phyloP scores from a whole-genome alignment of 352 stramenopile species.

The Pythium brachiatum region DNA sequence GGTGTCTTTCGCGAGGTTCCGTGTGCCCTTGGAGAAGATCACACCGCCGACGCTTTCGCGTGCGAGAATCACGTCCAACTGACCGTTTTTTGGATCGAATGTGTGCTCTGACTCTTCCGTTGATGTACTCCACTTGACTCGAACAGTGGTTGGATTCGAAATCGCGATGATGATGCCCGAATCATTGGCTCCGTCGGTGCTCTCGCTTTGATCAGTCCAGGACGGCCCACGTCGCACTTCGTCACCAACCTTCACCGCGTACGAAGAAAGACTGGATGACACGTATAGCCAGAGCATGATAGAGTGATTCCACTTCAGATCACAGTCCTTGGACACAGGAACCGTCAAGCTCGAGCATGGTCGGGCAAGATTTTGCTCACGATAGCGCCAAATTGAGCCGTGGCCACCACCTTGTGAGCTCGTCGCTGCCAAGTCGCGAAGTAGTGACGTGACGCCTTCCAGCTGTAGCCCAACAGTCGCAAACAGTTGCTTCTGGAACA shows the following conservation, averaged over 20 bases:
- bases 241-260: constrained; percentile 66
- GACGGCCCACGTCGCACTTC: constrained; percentile 57
- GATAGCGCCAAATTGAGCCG: neutral
- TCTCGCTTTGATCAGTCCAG: constrained; percentile 29
- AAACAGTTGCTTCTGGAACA: constrained; percentile 73
- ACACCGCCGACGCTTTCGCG: constrained; percentile 53
- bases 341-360: constrained; percentile 41
- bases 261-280: constrained; percentile 34
- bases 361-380: constrained; percentile 35
- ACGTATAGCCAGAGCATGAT: constrained; percentile 79
- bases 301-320: constrained; percentile 66
- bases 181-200: constrained; percentile 3
- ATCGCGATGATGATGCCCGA: constrained; percentile 52
- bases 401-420: neutral
- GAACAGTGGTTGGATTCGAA: constrained; percentile 35
- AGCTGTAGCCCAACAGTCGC: constrained; percentile 64
- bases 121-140: constrained; percentile 46
- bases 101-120: constrained; percentile 33
- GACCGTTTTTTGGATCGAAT: constrained; percentile 51
- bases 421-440: constrained; percentile 14
- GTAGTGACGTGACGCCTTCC: constrained; percentile 37
- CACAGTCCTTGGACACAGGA: constrained; percentile 25
- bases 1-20: constrained; percentile 51
- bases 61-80: constrained; percentile 54
- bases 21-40: constrained; percentile 75